Base-by-base conservation (phyloP, 2,329 filamentous ascomycete genomes). In the Ceratocystis destructans region DNA sequence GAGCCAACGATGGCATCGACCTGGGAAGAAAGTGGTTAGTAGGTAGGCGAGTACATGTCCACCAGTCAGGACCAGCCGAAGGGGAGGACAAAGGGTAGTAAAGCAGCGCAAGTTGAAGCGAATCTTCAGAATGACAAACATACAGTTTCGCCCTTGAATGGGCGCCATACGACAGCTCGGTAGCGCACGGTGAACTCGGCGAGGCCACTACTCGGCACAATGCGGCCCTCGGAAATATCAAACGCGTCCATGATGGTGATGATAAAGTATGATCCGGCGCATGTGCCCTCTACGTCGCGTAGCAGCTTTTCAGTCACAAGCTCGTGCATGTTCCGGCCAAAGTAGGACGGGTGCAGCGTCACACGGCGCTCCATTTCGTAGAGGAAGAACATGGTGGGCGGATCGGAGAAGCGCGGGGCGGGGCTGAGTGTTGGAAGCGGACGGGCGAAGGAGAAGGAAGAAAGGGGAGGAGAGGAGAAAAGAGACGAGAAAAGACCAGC, bases 101-200 rank as follows among this genome's bases (percentile, higher is more conserved):
- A 41, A 41, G 12, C 37, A 41, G 4, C 37, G 1, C 37, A 12
- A 41, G 10, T 41, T 41, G 37, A 3, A 41, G 37, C 37, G 8
- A 41, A 41, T 41, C 10, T 10, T 10, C 37, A 10, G 10, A 10
- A 41, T 41, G 8, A 41, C 37, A 41, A 41, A 69, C 87, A 77
- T 85, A 96, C 94, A 76, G 94, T 96, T 82, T 99, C 94, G 73
- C 94, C 93, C 77, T 94, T 93, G 81, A 97, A 99, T 10, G 94
- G 94, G 73, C 93, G 85, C 93, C 93, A 99, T 67, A 99, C 90
- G 68, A 99, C 93, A 64, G 94, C 94, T 69, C 92, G 89, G 75
- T 96, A 99, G 72, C 89, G 86, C 61, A 99, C 91, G 0, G 89
- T 96, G 74, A 96, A 99, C 76, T 96, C 90, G 22, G 94, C 93